Base-by-base conservation (phyloP, 352 stramenopile genomes). In the Globisporangium cederbergense region DNA sequence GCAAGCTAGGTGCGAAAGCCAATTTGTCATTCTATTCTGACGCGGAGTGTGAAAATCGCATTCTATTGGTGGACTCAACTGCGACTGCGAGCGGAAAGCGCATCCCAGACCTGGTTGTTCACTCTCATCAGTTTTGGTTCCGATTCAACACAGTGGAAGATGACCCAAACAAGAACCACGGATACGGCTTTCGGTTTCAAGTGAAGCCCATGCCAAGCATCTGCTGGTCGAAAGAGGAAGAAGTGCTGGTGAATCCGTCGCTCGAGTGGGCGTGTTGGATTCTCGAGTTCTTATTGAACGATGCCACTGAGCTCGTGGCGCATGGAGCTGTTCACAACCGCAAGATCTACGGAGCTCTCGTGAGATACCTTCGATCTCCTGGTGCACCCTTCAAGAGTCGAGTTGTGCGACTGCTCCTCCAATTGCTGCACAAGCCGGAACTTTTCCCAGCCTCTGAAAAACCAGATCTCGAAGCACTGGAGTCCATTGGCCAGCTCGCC, bases 261-360 rank as follows among this genome's bases (percentile, higher is more conserved):
- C 70, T 96, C 2, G 86, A 96, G 40, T 96, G 86, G 81, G 88
- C 88, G 3, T 96, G 88, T 62, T 96, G 88, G 88, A 60, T 94
- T 11, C 65, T 96, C 11, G 82, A 92, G 36, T 81, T 95, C 18
- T 60, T 96, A 50, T 67, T 96, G 3, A 93, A 90, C 55, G 78
- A 93, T 45, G 82, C 84, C 1, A 83, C 71, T 3, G 82, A 89
- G 55, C 49, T 95, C 2, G 74, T 93, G 8, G 61, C 72, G 0
- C 75, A 75, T 50, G 86, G 86, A 16, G 84, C 83, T 18, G 85
- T 95, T 4, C 88, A 96, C 66, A 92, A 94, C 56, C 76, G 74
- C 14, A 83, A 87, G 59, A 89, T 96, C 7, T 96, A 91, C 60
- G 81, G 73, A 3, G 86, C 88, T 18, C 74, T 96, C 9, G 85